Evolutionary conservation across 495 filamentous ascomycete genomes (phyloP).

Genomic region (Cercophora scortea): DNA sequence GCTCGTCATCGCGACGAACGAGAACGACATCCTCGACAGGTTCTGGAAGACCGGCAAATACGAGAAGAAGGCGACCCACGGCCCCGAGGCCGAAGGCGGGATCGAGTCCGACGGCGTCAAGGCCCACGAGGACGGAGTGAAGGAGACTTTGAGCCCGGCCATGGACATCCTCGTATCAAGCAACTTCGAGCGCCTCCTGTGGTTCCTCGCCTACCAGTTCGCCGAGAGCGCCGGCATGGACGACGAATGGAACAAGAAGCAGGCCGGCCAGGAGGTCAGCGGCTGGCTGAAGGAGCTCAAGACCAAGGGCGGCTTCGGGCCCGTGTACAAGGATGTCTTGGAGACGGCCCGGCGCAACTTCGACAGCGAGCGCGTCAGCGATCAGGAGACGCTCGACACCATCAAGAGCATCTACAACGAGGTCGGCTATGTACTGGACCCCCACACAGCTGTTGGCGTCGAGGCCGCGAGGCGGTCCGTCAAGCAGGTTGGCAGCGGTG

Average conservation of each 20-base stretch:
- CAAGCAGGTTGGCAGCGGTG: conserved; percentile 27
- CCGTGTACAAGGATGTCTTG: conserved; percentile 60
- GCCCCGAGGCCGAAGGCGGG: conserved; percentile 47
- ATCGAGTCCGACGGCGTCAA: conserved; percentile 53
- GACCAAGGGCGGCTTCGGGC: conserved; percentile 65
- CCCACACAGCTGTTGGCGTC: conserved; percentile 84
- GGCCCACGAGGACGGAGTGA: conserved; percentile 62
- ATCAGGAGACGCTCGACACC: conserved; percentile 65
- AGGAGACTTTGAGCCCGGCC: conserved; percentile 81
- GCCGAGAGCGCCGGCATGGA: conserved; percentile 44
- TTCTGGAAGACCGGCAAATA: conserved; percentile 80
- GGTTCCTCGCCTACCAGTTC: conserved; percentile 74
- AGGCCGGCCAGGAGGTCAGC: conserved; percentile 58
- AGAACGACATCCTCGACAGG: conserved; percentile 81
- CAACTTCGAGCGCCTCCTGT: conserved; percentile 95
- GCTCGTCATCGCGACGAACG: conserved; percentile 83
- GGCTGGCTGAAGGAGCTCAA: conserved; percentile 72
- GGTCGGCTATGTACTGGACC: conserved; percentile 75
- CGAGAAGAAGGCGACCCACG: conserved; percentile 62
- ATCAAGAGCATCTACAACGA: conserved; percentile 60
- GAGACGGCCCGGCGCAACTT: conserved; percentile 58
- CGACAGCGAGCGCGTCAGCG: conserved; percentile 73
- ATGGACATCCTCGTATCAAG: conserved; percentile 96
- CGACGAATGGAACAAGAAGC: conserved; percentile 49
- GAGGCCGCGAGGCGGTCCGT: conserved; percentile 61